A percentile compares a stretch with the other conserved stretches of the same genome.
Conservation (phyloP, 495 filamentous ascomycete genomes). For the Trichoderma gamsii region DNA sequence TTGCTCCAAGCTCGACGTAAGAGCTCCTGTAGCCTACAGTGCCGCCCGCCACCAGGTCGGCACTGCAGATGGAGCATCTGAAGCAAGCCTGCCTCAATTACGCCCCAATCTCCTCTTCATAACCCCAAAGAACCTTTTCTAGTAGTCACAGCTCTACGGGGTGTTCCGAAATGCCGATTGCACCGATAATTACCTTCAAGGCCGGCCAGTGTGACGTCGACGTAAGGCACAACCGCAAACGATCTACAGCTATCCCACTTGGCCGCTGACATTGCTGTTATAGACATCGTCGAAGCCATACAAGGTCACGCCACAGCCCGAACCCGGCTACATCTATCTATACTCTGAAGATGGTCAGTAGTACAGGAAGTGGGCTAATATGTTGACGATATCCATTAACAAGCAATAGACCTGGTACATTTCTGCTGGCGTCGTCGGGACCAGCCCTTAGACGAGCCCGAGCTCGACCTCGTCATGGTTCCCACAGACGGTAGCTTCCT, state of each 20-base stretch:
- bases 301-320: slow-evolving; percentile 60
- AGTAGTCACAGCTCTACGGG: neutral
- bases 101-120: neutral
- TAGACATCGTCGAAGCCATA: slow-evolving; percentile 55
- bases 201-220: slow-evolving; percentile 84
- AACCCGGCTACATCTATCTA: slow-evolving; percentile 86
- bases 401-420: slow-evolving; percentile 65
- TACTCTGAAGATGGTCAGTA: slow-evolving; percentile 79
- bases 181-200: slow-evolving; percentile 92
- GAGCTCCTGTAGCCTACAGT: slow-evolving; percentile 17
- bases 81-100: neutral
- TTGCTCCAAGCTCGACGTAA: slow-evolving; percentile 15
- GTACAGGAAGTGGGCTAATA: neutral
- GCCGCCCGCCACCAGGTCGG: slow-evolving; percentile 27
- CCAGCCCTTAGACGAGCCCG: slow-evolving; percentile 55
- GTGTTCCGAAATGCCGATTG: slow-evolving; percentile 59
- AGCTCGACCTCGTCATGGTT: slow-evolving; percentile 82
- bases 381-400: slow-evolving; percentile 8
- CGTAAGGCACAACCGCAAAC: slow-evolving; percentile 47
- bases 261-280: slow-evolving; percentile 26
- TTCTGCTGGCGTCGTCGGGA: slow-evolving; percentile 82
- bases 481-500: slow-evolving; percentile 82
- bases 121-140: neutral
- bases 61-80: slow-evolving; percentile 21
- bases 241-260: neutral